Base-by-base conservation (phyloP, 345 rosid species). In the Mercurialis annua region DNA sequence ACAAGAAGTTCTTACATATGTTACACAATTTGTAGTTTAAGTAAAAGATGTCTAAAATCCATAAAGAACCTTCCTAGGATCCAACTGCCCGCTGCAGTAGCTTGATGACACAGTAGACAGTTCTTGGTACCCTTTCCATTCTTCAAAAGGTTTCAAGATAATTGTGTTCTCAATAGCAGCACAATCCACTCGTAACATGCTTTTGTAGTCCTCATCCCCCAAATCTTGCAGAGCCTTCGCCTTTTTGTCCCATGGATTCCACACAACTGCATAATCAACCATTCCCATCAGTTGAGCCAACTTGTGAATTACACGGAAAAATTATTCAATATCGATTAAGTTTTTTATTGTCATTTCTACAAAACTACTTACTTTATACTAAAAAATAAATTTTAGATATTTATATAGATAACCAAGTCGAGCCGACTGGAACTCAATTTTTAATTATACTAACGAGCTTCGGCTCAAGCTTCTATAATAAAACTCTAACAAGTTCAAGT, bases 191-290 rank as follows among this genome's bases (percentile, higher is more conserved):
- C 97, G 77, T 1, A 93, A 70, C 98, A 89, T 89, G 64, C 82
- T 79, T 64, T 86, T 87, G 83, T 93, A 93, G 70, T 90, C 96
- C 70, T 85, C 97, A 55, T 85, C 94, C 33, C 97, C 97, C 81
- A 93, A 59, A 64, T 93, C 98, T 17, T 82, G 77, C 66, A 93
- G 84, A 21, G 84, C 81, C 81, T 84, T 93, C 30, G 92, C 88
- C 85, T 76, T 90, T 67, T 78, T 89, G 82, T 87, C 90, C 98
- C 98, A 90, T 27, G 98, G 98, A 79, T 90, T 93, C 98, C 96
- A 90, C 36, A 89, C 86, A 77, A 72, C 97, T 93, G 85, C 78
- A 69, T 51, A 70, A 15, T 43, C 59, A 65, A 57, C 10, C 24
- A 44, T 4, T 36, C 16, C 40, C 33, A n/a, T n/a, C n/a, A n/a